Base-by-base conservation (phyloP, 352 stramenopile species). In the Globisporangium iwayamae region DNA sequence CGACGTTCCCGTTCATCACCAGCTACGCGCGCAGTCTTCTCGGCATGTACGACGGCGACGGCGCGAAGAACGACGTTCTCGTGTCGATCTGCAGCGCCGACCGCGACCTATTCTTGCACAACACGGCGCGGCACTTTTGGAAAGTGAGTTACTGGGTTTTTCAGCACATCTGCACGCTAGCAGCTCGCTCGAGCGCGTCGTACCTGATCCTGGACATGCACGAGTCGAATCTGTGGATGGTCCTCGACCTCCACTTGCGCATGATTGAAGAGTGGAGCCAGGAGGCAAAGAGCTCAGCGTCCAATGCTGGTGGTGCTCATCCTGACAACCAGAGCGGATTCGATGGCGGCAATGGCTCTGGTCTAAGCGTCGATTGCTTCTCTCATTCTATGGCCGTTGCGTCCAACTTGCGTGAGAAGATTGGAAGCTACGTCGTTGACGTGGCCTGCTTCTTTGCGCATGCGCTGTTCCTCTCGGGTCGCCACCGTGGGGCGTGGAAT, bases 1-100 rank as follows among this genome's bases (percentile, higher is more conserved):
- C 85, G 58, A 93, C 85, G 6, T 93, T 93, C 53, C 85, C 85
- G 47, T 91, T 93, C 63, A 93, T 93, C 45, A 89, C 85, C 28
- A 93, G 82, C 75, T 93, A 91, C 63, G 85, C 85, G 20, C 79
- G 85, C 18, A 89, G 81, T 66, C 73, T 90, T 22, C 72, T 93
- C 2, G 79, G 80, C 2, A 71, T 91, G 58, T 89, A 90, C 67
- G 82, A 91, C 48, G 80, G 75, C 6, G 76, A 91, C 28, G 72
- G 82, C 48, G 78, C 75, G 8, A 89, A 85, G 46, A 88, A 91
- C 60, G 71, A 81, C 25, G 70, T 67, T 1, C 72, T 90, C 28
- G 78, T 79, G 52, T 84, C 71, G 2, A 71, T 87, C 11, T 90
- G 78, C 46, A 63, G 72, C 16, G 60, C 71, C 2, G 78, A 91